Evolutionary conservation across 2,329 filamentous ascomycete genomes (phyloP), one percentile per base, ranked within the genome.

Genomic region (Pestalotiopsis sp.): DNA sequence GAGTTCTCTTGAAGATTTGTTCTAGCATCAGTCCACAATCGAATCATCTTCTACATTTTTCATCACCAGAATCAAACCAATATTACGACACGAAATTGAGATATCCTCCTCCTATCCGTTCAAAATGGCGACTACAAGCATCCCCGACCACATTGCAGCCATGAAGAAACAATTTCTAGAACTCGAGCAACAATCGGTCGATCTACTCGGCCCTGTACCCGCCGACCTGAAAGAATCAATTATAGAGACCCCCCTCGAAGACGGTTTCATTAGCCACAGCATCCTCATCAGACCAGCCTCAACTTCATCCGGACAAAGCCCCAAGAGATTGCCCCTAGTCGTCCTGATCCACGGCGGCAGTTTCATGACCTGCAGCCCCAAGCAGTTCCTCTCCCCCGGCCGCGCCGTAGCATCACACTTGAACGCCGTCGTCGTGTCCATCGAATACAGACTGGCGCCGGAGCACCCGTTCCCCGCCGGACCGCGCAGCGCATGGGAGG

Each of bases 361-460:
- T 39, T 64, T 69, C 64, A 65, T 64, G 17, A 44, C 69, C n/a
- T 69, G 67, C 57, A 44, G 20, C 55, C 68, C 70, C 2, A 69
- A 71, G 22, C 55, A 64, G 9, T 66, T 70, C n/a, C 22, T 71
- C 17, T 24, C 39, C 10, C 66, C 70, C 5, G 67, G 68, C 13
- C 66, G 69, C 14, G 38, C 24, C 2, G 62, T 69, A 17, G 68
- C 67, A 2, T 35, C 22, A 9, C 44, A 61, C 14, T 44, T 66
- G 40, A 61, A 68, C 60, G 69, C 68, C 26, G 62, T 63, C 30
- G 67, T 70, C 56, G n/a, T 68, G 11, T 58, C 52, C 55, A 67
- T 69, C 44, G 64, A 63, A 2, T 89, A 89, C 73, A 83, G 88
- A 0, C 87, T 89, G 71, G 87, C 86, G 0, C 87, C 87, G 0